Base-by-base conservation (phyloP, 225 moss, liverwort and hornwort genomes). In the Rhytidiadelphus loreus region DNA sequence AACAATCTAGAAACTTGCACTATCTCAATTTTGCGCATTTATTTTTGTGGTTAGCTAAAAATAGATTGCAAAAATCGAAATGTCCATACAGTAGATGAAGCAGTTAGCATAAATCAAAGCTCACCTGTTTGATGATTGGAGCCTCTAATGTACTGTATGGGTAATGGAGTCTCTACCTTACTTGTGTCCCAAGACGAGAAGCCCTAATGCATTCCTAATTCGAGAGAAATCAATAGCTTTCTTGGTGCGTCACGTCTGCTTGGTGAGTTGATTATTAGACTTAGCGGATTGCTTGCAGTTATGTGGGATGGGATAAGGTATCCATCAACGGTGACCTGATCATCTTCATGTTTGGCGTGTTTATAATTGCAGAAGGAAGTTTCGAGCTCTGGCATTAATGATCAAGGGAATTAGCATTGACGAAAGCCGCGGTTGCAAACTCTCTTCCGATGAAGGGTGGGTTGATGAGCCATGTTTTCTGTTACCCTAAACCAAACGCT, bases 391-490 rank as follows among this genome's bases (percentile, higher is more conserved):
- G 87, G 62, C 53, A 56, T 65, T 78, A 30, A 78, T 65, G 78
- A 78, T 77, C 24, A 43, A 84, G 44, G 56, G 57, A 57, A 44
- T 11, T 22, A 23, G 59, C 86, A 68, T 88, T 65, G 77, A 85
- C 59, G 85, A 78, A 82, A 79, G 78, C 86, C 68, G 81, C 75
- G 61, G 85, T 79, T 87, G 85, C 85, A 63, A 89, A 58, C 22
- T 79, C 79, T 87, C 77, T 89, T 52, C 76, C 88, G 78, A 93
- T 93, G 93, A 92, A 88, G 93, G 90, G 90, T 77, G 91, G 91
- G 81, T 88, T 89, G 91, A 86, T 81, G 78, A 91, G 83, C 77
- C 83, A 90, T 88, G 84, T 82, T 60, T 86, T 39, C 90, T 82
- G 84, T 87, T 48, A 62, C 83, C 52, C 65, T 44, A 57, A 57